Base-by-base conservation (phyloP, 257 asterid genomes). In the Coffea canephora region DNA sequence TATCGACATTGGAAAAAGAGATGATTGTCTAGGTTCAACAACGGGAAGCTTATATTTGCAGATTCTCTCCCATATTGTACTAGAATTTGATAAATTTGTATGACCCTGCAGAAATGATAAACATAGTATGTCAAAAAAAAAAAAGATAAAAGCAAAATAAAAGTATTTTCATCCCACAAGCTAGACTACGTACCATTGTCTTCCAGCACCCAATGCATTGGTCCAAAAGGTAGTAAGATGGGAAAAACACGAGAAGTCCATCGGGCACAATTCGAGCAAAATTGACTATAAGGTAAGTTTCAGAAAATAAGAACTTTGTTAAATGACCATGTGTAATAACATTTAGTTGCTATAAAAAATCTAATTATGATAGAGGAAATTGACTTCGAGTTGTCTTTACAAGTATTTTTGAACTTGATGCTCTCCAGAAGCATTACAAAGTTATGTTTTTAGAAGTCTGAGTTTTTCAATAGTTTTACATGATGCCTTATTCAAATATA, bases 201-300 rank as follows among this genome's bases (percentile, higher is more conserved):
- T 95, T 95, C 99, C 99, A 95, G 94, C 91, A 88, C 89, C 83
- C 88, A 85, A 93, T 86, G 83, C 98, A 91, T 86, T 87, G 97
- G 49, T 95, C 99, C 91, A 95, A 78, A 78, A 93, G 86, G 90
- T 90, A 93, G 89, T 93, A 95, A 76, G 99, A 95, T 45, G 99
- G 97, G 69, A 95, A 95, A 83, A 95, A 95, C 72, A 95, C 96
- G 73, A 95, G 97, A 83, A 95, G 89, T 62, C 99, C 99, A 91
- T 95, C 97, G 41, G 99, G 99, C 72, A 95, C 99, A 78, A 92
- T 94, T 85, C 99, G 91, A 74, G 98, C 95, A 76, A 95, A 95
- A 90, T 95, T 95, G 84, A 93, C 99, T 95, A 93, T 71, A 73
- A 78, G 65, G 70, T 71, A 87, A 82, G 74, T 74, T 75, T 74